Evolutionary conservation across 2,329 filamentous ascomycete species (phyloP), one percentile per base, ranked within the genome.

Genomic region (Zymoseptoria passerinii): DNA sequence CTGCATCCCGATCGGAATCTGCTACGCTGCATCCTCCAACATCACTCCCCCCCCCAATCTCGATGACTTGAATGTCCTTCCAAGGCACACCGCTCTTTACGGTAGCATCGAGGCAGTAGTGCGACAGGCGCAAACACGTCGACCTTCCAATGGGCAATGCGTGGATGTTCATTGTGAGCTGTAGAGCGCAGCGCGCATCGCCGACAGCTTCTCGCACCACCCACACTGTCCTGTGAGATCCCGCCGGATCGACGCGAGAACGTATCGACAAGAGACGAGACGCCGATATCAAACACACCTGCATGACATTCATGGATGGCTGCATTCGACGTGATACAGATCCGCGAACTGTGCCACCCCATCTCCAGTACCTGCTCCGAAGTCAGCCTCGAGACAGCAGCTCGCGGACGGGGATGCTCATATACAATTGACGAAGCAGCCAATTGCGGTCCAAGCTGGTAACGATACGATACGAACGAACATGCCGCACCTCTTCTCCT

Each of bases 401-500:
- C 29, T 28, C 20, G 29, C 50, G 35, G 35, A 10, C 16, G 35
- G 35, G 13, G 13, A 44, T 13, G n/a, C 35, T 16, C 13, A 16
- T 44, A 44, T 44, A 44, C 35, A 13, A 44, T n/a, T 16, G 35
- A 44, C 13, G 13, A 7, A 50, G 53, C 53, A 54, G 35, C 29
- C n/a, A 13, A 54, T 54, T 27, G 53, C 35, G 35, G 29, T 48
- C 7, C 16, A 27, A 52, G 50, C 50, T 51, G 58, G 13, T 13
- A 16, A n/a, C 35, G 35, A 44, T 44, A 16, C 52, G 53, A 52
- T 62, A 56, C 58, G 57, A 62, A 56, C 44, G 54, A 65, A 53
- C 57, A 71, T 71, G 69, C 67, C 69, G 63, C 67, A 70, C 48
- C 63, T 66, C 29, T 66, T 70, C 65, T 63, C 68, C 63, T 68